Percentiles rank a stretch among this genome's conserved stretches.
Evolutionary conservation across 495 filamentous ascomycete species (phyloP).

Genomic region (Melanomma pulvis-pyrius): DNA sequence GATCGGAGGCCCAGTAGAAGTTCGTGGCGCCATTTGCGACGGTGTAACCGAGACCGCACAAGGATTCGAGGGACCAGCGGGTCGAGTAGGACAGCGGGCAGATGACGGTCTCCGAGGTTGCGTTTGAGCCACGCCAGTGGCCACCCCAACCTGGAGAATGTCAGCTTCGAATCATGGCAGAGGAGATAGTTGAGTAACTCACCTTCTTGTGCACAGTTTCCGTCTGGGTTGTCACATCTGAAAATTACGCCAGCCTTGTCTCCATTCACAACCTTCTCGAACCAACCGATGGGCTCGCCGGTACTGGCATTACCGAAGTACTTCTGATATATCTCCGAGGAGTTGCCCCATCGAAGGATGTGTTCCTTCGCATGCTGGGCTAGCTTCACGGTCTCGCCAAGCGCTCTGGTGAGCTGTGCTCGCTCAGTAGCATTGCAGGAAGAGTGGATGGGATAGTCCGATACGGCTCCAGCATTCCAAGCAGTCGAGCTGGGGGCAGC

Average conservation of each 20-base stretch:
- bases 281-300: conserved; percentile 56
- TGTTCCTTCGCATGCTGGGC: conserved; percentile 54
- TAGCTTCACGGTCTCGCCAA: conserved; percentile 54
- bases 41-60: conserved; percentile 59
- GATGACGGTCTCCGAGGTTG: conserved; percentile 63
- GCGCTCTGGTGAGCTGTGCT: conserved; percentile 51
- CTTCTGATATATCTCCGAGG: conserved; percentile 57
- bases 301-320: conserved; percentile 59
- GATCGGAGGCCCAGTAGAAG: conserved; percentile 59
- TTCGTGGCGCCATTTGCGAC: conserved; percentile 53
- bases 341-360: conserved; percentile 55
- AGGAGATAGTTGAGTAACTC: not conserved
- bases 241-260: conserved; percentile 55
- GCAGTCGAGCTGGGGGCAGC: conserved; percentile 5
- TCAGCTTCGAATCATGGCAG: not conserved
- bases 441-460: conserved; percentile 53
- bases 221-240: conserved; percentile 62
- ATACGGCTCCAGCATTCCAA: conserved; percentile 22
- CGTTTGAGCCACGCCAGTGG: conserved; percentile 62
- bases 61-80: conserved; percentile 53
- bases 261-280: conserved; percentile 53
- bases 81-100: conserved; percentile 57
- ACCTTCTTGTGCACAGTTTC: conserved; percentile 54
- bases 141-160: conserved; percentile 54
- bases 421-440: conserved; percentile 60